Conservation (phyloP, 108 stramenopile genomes). For the Hondaea fermentalgiana region DNA sequence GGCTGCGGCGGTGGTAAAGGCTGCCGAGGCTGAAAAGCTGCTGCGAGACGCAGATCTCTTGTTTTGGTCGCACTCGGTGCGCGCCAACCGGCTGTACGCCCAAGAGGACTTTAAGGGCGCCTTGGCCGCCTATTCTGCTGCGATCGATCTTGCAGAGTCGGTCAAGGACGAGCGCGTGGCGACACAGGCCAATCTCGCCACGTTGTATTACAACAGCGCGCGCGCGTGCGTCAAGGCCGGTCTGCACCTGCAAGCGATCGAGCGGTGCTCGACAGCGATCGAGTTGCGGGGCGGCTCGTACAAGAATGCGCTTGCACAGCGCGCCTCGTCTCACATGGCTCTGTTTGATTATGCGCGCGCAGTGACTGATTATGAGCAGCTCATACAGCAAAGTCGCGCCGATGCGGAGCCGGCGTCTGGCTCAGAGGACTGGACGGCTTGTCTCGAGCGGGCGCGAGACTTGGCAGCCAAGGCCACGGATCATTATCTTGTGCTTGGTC, state of each 20-base stretch:
- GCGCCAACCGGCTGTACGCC: neutral
- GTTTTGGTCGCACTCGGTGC: conserved; percentile 13
- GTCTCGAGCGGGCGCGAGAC: neutral
- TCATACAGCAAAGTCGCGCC: neutral
- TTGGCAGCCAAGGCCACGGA: conserved; percentile 12
- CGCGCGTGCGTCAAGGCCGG: conserved; percentile 12
- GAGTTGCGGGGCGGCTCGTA: neutral
- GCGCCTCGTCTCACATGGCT: conserved; percentile 9
- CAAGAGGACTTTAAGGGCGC: neutral
- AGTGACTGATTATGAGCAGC: neutral
- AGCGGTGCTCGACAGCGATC: neutral
- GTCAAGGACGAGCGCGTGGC: neutral
- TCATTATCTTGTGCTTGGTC: neutral
- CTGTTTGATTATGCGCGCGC: conserved; percentile 1
- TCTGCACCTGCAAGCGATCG: neutral
- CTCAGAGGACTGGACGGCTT: neutral
- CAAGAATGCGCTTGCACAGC: neutral
- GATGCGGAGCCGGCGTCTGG: neutral
- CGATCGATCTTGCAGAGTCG: neutral
- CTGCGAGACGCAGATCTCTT: neutral
- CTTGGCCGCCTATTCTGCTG: neutral
- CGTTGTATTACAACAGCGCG: conserved; percentile 1
- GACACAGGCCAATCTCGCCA: neutral
- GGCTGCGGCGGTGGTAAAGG: neutral
- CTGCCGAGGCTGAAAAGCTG: neutral